Evolutionary conservation across 108 stramenopile genomes (phyloP), one percentile per base, ranked within the genome.

Genomic region (Skeletonema tropicum): DNA sequence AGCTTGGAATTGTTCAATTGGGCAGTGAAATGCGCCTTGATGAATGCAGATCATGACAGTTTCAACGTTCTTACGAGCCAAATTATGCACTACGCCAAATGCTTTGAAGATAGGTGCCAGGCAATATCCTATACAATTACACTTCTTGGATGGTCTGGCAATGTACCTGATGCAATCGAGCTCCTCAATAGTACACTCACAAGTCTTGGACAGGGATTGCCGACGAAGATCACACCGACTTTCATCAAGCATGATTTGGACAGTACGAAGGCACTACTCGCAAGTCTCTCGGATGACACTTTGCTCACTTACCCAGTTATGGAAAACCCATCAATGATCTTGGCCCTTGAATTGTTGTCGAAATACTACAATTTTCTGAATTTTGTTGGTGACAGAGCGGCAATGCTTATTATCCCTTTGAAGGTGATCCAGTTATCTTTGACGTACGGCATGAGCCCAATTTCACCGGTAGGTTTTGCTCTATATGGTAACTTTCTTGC

Each of bases 1-100:
- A 76, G 76, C 46, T 48, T 76, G 14, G 60, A 70, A 29, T 13
- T 76, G 29, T 76, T 64, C 32, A 61, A 76, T 25, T n/a, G 30
- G 7, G 61, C 70, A 12, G 42, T 69, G 5, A 55, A 70, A 39
- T 64, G 69, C 42, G 46, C 69, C 19, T 32, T 64, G 29, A 41
- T 32, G 4, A 62, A 30, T 39, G 69, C 55, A n/a, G 68, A 76
- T n/a, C 12, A 36, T n/a, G 30, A 7, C 4, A 25, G 33, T 6
- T 25, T 71, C 25, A 15, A 23, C 0, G 42, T 17, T 15, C 25
- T 76, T 13, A 38, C 70, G 5, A 25, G 25, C 6, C 69, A 76
- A 63, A 39, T 76, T 3, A 7, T 71, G 10, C 8, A 23, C 2
- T 6, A 63, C 41, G 69, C 60, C 25, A 49, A 39, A 21, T 76